Base-by-base conservation (phyloP, 2,329 filamentous ascomycete species). In the Fusarium cyanostomum region DNA sequence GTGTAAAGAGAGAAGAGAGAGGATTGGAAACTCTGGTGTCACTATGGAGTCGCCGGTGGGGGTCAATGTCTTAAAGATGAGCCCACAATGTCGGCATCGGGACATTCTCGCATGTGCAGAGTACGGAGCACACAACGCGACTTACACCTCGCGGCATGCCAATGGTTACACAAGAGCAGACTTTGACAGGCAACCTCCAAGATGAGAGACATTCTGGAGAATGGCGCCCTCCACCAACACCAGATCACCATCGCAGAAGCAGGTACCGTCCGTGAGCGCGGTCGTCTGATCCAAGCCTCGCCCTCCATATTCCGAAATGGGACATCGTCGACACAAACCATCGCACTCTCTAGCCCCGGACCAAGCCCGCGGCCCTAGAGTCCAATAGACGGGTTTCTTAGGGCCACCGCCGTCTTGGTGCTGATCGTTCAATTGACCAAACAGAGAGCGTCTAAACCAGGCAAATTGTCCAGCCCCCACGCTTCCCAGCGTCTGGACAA, bases 251-350 rank as follows among this genome's bases (percentile, higher is more conserved):
- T 52, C 45, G 41, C 52, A 58, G 41, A 70, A 70, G 67, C 67
- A 69, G 67, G 67, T 69, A 69, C 67, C 54, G 49, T 64, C 48
- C 52, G 46, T 63, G 56, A 66, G 59, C 65, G 58, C 54, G 56
- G 67, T 69, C 67, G 54, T 39, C 64, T 69, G 67, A 69, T 66
- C 51, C 46, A 18, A 37, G 28, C 50, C 38, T 30, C 27, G 33
- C 38, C 43, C 53, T 46, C 54, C 39, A 43, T 18, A 43, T 24
- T 43, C 62, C 57, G 26, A 52, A 44, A 59, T 38, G 46, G 45
- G 51, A 11, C 55, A 63, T 38, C 31, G 24, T 37, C 45, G 38
- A 30, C 35, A 24, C 21, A 33, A 52, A 44, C 48, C 48, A 51
- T 41, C 21, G 6, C 21, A 21, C 46, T 21, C 28, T 28, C 15